Base-by-base conservation (phyloP, 305 asterid species). In the Fraxinus sp. region DNA sequence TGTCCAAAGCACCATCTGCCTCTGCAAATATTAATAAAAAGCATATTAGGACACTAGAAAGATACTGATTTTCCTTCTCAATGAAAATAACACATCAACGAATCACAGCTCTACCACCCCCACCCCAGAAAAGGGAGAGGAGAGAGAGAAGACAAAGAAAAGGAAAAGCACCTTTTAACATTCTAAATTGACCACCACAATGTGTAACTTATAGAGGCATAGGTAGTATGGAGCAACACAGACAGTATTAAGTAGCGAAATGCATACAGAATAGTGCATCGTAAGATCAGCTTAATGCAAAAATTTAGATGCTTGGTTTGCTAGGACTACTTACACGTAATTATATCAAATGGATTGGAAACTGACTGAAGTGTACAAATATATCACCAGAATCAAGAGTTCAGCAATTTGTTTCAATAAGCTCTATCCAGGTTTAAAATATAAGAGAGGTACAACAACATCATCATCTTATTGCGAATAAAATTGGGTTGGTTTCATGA, bases 1-100 rank as follows among this genome's bases (percentile, higher is more conserved):
- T 97, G 91, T 97, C 99, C 84, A 97, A 85, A 73, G 99, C 98
- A 86, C 99, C 99, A 87, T 97, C 99, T 79, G 99, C 98, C 92
- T 97, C 99, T 97, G 97, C 88, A 88, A 77, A 72, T 66, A 81
- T 80, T 26, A 78, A 76, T 62, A 37, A 35, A 83, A 62, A 33
- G 83, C 76, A 24, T 8, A 72, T 83, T 35, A 77, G 24, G 46
- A 72, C 22, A 46, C 57, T 22, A 62, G 77, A 55, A 55, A 82
- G 66, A 62, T 35, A 72, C 26, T 7, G 14, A 33, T 33, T 72
- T 33, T 72, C 49, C 26, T 72, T 72, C 44, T 72, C n/a, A 72
- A n/a, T 6, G 26, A 35, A 70, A 70, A 28, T 30, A 70, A 30
- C 35, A 70, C n/a, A 70, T 70, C 39, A 70, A 70, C 18, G 22